Evolutionary conservation across 257 asterid genomes (phyloP).

Genomic region (Fraxinus anomala): DNA sequence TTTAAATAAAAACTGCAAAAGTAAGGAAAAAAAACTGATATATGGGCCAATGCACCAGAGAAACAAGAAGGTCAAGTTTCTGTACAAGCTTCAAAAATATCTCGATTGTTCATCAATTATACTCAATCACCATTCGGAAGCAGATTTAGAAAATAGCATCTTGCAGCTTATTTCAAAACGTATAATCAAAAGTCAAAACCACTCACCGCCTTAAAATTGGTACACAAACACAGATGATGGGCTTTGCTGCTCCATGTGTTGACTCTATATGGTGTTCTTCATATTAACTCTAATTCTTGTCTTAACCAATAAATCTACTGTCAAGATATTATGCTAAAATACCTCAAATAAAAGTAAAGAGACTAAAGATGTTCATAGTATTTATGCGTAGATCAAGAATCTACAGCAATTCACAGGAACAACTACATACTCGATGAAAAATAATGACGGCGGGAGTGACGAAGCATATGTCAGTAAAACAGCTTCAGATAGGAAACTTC

Average conservation of each 20-base stretch:
- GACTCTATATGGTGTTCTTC: neutral
- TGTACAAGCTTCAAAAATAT: neutral
- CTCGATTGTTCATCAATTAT: neutral
- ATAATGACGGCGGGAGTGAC: neutral
- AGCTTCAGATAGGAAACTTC: neutral
- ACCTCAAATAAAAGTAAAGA: neutral
- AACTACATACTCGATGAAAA: neutral
- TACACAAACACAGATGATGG: neutral
- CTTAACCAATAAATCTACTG: neutral
- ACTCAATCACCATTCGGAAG: neutral
- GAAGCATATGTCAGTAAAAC: neutral
- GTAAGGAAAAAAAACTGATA: neutral
- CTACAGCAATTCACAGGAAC: neutral
- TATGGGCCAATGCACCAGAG: neutral
- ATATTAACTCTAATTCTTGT: neutral
- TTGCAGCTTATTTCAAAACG: neutral
- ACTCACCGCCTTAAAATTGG: neutral
- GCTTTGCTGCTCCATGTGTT: neutral
- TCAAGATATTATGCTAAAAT: neutral
- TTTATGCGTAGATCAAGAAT: neutral
- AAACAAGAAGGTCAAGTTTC: neutral
- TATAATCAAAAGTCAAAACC: neutral
- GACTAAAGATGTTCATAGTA: neutral
- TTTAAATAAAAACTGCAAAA: neutral
- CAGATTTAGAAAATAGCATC: neutral